phyloP scores from a whole-genome alignment of 371 early-diverging fungal genomes.

The Phascolomyces articulosus region DNA sequence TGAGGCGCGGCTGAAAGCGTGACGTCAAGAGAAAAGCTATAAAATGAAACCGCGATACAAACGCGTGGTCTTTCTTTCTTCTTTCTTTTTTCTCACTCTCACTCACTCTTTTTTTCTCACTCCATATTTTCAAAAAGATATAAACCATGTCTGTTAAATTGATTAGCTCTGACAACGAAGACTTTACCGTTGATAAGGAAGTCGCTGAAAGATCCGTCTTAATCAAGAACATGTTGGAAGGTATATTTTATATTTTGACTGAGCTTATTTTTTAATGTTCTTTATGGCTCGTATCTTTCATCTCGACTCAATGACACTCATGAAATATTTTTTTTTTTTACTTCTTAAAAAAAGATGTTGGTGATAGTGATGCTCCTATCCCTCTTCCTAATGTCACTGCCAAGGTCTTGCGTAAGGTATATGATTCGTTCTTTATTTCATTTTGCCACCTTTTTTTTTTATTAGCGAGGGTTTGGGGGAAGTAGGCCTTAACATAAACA shows the following conservation, averaged over 20 bases:
- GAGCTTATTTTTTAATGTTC: neutral
- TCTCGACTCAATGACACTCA: neutral
- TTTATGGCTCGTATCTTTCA: neutral
- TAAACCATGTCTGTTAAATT: conserved; percentile 33
- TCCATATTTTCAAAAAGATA: neutral
- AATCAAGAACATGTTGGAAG: conserved; percentile 94
- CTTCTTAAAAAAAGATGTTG: conserved; percentile 60
- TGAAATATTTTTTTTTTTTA: neutral
- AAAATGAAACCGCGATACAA: too few relatives aligned
- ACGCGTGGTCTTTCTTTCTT: too few relatives aligned
- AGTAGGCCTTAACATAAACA: too few relatives aligned
- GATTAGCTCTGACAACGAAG: conserved; percentile 71
- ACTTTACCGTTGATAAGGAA: conserved; percentile 79
- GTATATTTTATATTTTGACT: conserved; percentile 22
- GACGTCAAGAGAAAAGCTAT: too few relatives aligned
- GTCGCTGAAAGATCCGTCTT: conserved; percentile 87
- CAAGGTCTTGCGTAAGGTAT: conserved; percentile 72
- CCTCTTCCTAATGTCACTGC: conserved; percentile 80
- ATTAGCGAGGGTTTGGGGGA: too few relatives aligned
- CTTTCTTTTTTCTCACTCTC: too few relatives aligned
- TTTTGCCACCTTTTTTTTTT: too few relatives aligned
- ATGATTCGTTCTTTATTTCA: neutral
- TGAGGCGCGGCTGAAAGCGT: too few relatives aligned
- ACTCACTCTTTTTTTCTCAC: neutral
- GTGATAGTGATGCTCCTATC: conserved; percentile 74